A percentile compares a stretch with the other conserved stretches of the same genome.
phyloP scores from a whole-genome alignment of 1,139 yeast genomes.

The Candida sanyaensis region DNA sequence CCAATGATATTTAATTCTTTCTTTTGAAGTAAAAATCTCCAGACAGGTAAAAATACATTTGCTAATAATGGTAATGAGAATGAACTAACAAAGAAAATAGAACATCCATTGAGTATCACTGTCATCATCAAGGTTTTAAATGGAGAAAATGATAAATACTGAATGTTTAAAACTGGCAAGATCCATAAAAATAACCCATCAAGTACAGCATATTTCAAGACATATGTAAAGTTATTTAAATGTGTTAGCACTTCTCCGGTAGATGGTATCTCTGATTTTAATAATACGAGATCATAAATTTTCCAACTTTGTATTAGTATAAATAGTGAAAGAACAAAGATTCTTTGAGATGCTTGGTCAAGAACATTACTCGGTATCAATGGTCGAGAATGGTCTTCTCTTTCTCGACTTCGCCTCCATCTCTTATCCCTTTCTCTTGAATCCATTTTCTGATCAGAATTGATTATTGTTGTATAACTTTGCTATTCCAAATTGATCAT shows the following conservation, averaged over 20 bases:
- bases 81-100: conserved; percentile 46
- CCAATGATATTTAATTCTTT: conserved; percentile 76
- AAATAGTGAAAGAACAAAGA: conserved; percentile 65
- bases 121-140: conserved; percentile 50
- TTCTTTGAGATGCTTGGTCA: conserved; percentile 83
- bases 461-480: background rate
- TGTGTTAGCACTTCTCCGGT: conserved; percentile 19
- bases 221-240: conserved; percentile 55
- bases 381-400: conserved; percentile 10
- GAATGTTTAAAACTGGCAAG: conserved; percentile 74
- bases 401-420: conserved; percentile 1
- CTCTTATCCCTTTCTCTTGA: conserved; percentile 1
- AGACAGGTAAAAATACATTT: conserved; percentile 37
- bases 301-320: conserved; percentile 79
- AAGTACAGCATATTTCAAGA: conserved; percentile 67
- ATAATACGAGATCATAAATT: conserved; percentile 62
- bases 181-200: conserved; percentile 73
- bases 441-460: background rate
- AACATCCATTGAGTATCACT: conserved; percentile 32
- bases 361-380: conserved; percentile 58
- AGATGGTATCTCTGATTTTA: conserved; percentile 33
- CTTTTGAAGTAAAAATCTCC: conserved; percentile 47
- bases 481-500: no score
- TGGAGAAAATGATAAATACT: conserved; percentile 65
- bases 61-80: conserved; percentile 37